These are phyloP conservation scores for Salix koriyanagi DNA, from an alignment of 345 rosid genomes.

Conservation along the genomic window DNA sequence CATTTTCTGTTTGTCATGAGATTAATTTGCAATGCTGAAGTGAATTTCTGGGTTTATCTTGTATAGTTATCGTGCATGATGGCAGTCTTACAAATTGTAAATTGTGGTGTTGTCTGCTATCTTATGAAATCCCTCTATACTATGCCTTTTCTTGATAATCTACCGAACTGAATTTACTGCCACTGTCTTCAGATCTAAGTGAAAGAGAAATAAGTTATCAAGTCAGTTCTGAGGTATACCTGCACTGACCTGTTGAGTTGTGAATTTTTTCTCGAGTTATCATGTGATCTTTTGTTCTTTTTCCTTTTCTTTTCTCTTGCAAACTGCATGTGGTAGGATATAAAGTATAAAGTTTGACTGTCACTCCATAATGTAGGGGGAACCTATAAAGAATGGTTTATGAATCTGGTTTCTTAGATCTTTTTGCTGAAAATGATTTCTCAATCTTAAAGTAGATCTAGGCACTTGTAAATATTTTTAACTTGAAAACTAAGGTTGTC, in stretches of 20 bases:
- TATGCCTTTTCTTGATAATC: background rate
- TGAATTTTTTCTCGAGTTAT: background rate
- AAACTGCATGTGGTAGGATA: too few relatives aligned
- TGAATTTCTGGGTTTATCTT: background rate
- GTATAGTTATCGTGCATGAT: background rate
- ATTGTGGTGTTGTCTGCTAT: background rate
- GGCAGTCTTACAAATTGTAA: background rate
- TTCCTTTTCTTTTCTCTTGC: background rate
- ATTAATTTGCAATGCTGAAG: too few relatives aligned
- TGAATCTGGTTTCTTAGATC: background rate
- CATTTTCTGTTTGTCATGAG: too few relatives aligned
- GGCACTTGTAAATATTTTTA: too few relatives aligned
- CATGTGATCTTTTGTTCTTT: background rate
- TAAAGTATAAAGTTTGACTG: background rate
- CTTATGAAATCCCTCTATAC: background rate
- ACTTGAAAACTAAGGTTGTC: too few relatives aligned
- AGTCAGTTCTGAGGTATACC: slow-evolving; percentile 22
- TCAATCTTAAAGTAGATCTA: background rate
- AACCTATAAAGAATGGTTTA: background rate
- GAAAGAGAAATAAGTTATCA: slow-evolving; percentile 14
- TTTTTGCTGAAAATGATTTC: background rate
- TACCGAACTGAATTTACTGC: background rate
- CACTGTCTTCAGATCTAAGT: slow-evolving; percentile 1
- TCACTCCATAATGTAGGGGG: background rate
- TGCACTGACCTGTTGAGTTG: background rate